Evolutionary conservation across 345 rosid genomes (phyloP), one percentile per base, ranked within the genome.

Genomic region (Camelina neglecta): DNA sequence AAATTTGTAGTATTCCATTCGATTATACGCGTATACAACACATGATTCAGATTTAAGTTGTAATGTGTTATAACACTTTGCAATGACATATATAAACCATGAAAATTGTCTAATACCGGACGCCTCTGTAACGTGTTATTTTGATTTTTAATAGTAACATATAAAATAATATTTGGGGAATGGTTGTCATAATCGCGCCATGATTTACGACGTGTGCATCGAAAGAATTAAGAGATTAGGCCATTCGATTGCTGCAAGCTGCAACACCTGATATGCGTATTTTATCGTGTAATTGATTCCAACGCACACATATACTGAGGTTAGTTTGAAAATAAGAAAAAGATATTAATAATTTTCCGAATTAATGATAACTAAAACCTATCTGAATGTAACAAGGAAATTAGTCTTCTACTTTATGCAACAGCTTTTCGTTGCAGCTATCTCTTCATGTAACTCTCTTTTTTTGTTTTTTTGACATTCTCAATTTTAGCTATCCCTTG

Each of bases 181-280:
- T 8, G 20, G 18, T n/a, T 47, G 50, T 47, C 50, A 47, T 47
- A 47, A 47, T n/a, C 20, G 3, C 18, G 47, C 60, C 39, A 75
- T 69, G 66, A 67, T 51, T 67, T 67, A 7, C 55, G 31, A 42
- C 44, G 9, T 20, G 20, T 18, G 74, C 56, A 57, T 18, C 75
- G 64, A 48, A 29, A 29, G 50, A 39, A 38, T 29, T 18, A 55
- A 8, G 20, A 68, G 24, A 24, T 54, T 23, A 69, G 31, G 29
- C 44, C 54, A 69, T 20, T 38, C 65, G 44, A 44, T 56, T 44
- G 26, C 29, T 56, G 54, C 36, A 64, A 39, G 39, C 55, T 23
- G 64, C 54, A 69, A 44, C 21, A 20, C 45, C 13, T 70, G 21
- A 70, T 57, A 41, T 39, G 74, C 33, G 26, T 24, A 12, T 26